Evolutionary conservation across 2,329 filamentous ascomycete genomes (phyloP).

Genomic region (Colletotrichum orbiculare): DNA sequence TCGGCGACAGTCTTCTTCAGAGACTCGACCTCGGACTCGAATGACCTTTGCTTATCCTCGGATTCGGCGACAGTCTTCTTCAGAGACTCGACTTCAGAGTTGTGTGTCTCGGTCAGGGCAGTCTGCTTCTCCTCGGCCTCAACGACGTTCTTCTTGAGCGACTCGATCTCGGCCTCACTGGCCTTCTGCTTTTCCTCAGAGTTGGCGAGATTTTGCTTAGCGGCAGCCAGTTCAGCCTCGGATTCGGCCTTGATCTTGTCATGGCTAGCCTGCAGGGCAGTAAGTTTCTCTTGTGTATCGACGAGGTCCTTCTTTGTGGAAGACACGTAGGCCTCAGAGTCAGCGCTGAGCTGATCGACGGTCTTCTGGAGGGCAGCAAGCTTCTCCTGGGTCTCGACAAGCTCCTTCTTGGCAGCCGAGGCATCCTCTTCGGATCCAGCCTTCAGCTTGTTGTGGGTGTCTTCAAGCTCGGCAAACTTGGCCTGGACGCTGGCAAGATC

Average conservation of each 20-base stretch:
- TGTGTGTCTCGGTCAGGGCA: constrained; percentile 37
- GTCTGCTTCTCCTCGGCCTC: constrained; percentile 40
- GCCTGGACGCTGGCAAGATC: constrained; percentile 37
- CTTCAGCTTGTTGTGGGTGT: constrained; percentile 43
- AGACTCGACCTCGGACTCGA: constrained; percentile 18
- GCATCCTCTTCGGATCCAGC: constrained; percentile 47
- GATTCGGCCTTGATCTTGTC: constrained; percentile 43
- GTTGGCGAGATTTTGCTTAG: constrained; percentile 37
- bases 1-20: constrained; percentile 46
- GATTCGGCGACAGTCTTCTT: constrained; percentile 47
- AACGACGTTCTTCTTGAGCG: constrained; percentile 34
- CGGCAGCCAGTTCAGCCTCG: constrained; percentile 40
- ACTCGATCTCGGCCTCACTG: constrained; percentile 40
- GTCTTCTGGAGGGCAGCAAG: constrained; percentile 33
- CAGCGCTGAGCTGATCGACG: constrained; percentile 41
- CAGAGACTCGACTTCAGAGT: constrained; percentile 40
- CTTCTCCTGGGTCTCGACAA: constrained; percentile 44
- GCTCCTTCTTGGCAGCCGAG: constrained; percentile 44
- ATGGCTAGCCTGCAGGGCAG: constrained; percentile 41
- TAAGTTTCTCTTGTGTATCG: constrained; percentile 35
- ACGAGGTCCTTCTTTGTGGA: constrained; percentile 44
- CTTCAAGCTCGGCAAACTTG: constrained; percentile 45
- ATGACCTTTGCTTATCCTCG: constrained; percentile 42
- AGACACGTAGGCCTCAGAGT: constrained; percentile 43
- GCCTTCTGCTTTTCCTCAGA: constrained; percentile 39